Percentiles rank a stretch among this genome's conserved stretches.
These are phyloP conservation scores for Vararia minispora DNA, from an alignment of 768 basidiomycete genomes.

Conservation along the genomic window DNA sequence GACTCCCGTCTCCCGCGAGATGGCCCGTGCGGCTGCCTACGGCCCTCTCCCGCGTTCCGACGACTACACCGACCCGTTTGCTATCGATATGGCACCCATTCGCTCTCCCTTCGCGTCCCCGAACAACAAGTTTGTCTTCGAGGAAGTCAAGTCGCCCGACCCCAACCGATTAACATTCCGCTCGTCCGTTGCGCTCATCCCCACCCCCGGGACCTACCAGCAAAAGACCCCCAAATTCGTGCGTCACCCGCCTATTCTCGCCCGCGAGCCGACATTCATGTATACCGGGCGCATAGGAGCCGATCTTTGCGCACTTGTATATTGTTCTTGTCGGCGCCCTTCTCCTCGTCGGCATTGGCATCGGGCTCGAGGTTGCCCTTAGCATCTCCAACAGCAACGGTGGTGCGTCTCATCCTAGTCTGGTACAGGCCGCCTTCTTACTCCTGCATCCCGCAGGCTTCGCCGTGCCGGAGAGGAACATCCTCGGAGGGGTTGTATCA, in stretches of 20 bases:
- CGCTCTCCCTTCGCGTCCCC: too few species aligned
- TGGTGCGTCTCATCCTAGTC: conserved; percentile 1
- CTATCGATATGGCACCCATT: too few species aligned
- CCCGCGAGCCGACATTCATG: background rate
- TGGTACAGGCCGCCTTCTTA: background rate
- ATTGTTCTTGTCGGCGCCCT: conserved; percentile 1
- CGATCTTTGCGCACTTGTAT: conserved; percentile 1
- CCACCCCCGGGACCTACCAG: conserved; percentile 5
- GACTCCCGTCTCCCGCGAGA: too few species aligned
- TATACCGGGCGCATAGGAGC: conserved; percentile 8
- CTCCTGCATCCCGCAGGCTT: conserved; percentile 37
- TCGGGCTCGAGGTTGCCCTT: conserved; percentile 7
- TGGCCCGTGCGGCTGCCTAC: too few species aligned
- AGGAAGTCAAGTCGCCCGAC: too few species aligned
- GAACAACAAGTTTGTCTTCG: too few species aligned
- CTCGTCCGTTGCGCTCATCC: conserved; percentile 3
- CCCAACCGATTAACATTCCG: conserved; percentile 2
- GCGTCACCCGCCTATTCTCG: background rate
- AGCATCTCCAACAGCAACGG: conserved; percentile 1
- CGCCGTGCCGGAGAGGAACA: conserved; percentile 34
- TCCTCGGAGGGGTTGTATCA: conserved; percentile 38
- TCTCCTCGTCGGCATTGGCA: background rate
- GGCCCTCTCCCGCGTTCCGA: too few species aligned
- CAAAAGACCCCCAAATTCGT: conserved; percentile 10
- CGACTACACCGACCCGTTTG: too few species aligned